phyloP scores from a whole-genome alignment of 768 basidiomycete species.

The Atractiella rhizophila region DNA sequence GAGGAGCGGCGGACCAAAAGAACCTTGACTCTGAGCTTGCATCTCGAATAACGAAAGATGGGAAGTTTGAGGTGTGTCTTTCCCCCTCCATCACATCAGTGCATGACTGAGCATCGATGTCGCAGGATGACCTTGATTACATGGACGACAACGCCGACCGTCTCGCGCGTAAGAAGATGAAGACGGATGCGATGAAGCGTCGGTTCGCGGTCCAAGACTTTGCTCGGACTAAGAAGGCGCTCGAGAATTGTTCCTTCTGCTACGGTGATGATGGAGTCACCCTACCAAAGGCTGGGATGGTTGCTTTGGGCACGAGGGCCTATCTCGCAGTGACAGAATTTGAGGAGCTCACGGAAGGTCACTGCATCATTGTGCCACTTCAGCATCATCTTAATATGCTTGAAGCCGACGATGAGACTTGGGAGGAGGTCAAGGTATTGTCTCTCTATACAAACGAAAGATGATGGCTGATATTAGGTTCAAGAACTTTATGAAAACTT shows the following conservation, averaged over 20 bases:
- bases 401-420: slow-evolving; percentile 87
- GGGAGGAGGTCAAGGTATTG: slow-evolving; percentile 94
- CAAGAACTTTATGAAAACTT: slow-evolving; percentile 66
- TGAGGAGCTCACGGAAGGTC: slow-evolving; percentile 73
- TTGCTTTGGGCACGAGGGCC: slow-evolving; percentile 69
- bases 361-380: slow-evolving; percentile 84
- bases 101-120: no score
- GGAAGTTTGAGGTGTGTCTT: slow-evolving; percentile 67
- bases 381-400: slow-evolving; percentile 77
- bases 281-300: slow-evolving; percentile 72
- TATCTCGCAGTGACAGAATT: slow-evolving; percentile 72
- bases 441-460: no score
- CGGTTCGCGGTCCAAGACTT: slow-evolving; percentile 94
- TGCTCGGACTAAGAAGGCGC: slow-evolving; percentile 69
- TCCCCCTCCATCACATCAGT: no score
- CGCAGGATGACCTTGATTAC: slow-evolving; percentile 77
- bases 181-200: slow-evolving; percentile 81
- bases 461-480: no score
- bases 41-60: slow-evolving; percentile 59
- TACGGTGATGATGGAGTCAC: slow-evolving; percentile 31
- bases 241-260: slow-evolving; percentile 66
- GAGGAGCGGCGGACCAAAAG: slow-evolving; percentile 74
- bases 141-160: slow-evolving; percentile 91
- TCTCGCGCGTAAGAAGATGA: slow-evolving; percentile 79
- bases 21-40: slow-evolving; percentile 75